Evolutionary conservation across 2,329 filamentous ascomycete species (phyloP), one percentile per base, ranked within the genome.

Genomic region (Blastomyces gilchristii): DNA sequence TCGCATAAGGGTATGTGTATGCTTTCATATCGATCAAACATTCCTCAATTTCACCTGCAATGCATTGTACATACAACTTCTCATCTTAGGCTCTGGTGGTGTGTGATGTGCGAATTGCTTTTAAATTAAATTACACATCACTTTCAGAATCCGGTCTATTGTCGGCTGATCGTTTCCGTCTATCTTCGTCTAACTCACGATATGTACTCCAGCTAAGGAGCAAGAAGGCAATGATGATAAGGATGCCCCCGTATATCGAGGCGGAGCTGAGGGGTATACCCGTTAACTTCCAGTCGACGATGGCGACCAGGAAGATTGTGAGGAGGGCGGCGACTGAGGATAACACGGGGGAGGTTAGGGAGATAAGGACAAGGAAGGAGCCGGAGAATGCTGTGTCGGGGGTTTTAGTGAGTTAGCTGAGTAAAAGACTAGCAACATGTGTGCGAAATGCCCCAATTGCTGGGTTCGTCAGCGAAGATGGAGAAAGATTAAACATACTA

Each of bases 301-400:
- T 80, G 0, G 93, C 94, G 7, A 99, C 94, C 65, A 97, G 85
- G 81, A 99, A 97, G 68, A 99, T 99, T 28, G 94, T 99, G 57
- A 99, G 81, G 7, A 99, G 83, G 2, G 93, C 91, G 0, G 94
- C 94, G 12, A 99, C 94, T 22, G 89, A 95, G 63, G 88, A 93
- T 4, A 99, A 81, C 2, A 99, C 94, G 0, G 94, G 94, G 22
- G 88, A 93, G 0, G 94, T 99, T 37, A 99, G 82, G 18, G 87
- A 91, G 71, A 99, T 97, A 61, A 99, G 83, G 43, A 96, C 89
- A 8, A 97, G 82, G 80, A 97, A 97, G 25, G 87, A 90, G 31
- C 94, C 94, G 12, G 91, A 94, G 73, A 99, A 99, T 0, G 85
- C 82, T 81, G 47, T 25, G 47, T 50, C 58, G 62, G 12, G 62